Evolutionary conservation across 2,329 filamentous ascomycete genomes (phyloP), one percentile per base, ranked within the genome.

Genomic region (Myriosclerotinia duriaeana): DNA sequence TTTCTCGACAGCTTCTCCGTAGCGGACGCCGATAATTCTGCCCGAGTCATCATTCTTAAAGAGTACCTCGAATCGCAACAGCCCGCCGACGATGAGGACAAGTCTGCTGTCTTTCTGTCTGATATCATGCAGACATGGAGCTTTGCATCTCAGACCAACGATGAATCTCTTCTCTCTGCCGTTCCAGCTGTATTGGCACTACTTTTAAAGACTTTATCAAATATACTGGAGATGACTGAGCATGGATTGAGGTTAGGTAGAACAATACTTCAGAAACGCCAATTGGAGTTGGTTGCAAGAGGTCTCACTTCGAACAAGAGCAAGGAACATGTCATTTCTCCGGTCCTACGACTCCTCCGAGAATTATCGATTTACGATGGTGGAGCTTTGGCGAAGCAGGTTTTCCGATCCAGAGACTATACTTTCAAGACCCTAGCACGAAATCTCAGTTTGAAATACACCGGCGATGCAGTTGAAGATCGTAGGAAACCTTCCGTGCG

Each of bases 121-220:
- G 92, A 97, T 73, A 80, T 98, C 50, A 90, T 96, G 79, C 90
- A 96, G 73, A 92, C 88, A 67, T 98, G 94, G 94, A 88, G 87
- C 58, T 93, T 91, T 79, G 93, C 91, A 5, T 87, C 87, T 40
- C 88, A 91, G 76, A 87, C 87, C 71, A 92, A 91, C 75, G 90
- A 93, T 72, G 93, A 97, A 67, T 85, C 87, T 65, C 81, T 97
- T 67, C 84, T 95, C 75, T 94, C 93, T 1, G 86, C 91, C 9
- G 87, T 95, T 3, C 88, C 90, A 1, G 91, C 94, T 1, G 88
- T 93, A 9, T 80, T 99, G 40, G 91, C 92, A 1, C 83, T 97
- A 26, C 84, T 98, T 55, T 81, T 98, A 46, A 92, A 89, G 77
- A 86, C 90, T 30, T 82, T 96, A 56, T 93, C 93, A 0, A 84